Conservation (phyloP, 768 basidiomycete species). For the Mycena floridula region DNA sequence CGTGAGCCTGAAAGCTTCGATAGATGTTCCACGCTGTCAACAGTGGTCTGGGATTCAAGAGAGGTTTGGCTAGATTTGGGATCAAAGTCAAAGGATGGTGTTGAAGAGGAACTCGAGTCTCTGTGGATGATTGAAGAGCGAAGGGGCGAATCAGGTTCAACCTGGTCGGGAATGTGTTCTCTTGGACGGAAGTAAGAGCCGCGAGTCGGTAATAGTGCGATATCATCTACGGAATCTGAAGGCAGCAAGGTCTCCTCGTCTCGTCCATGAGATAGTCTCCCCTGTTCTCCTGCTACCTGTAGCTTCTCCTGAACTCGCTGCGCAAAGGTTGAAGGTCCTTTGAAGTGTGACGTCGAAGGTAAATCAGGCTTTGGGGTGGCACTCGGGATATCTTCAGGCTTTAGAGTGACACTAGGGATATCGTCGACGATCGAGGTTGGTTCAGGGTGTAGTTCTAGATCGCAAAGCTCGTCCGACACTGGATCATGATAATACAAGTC, state of each 20-base stretch:
- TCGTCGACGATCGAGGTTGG: not conserved
- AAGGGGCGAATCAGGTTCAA: not conserved
- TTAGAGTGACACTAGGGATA: not conserved
- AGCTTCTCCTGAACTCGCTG: constrained; percentile 38
- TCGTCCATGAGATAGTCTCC: not conserved
- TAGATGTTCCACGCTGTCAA: too few relatives aligned
- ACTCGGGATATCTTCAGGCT: too few relatives aligned
- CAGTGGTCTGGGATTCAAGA: too few relatives aligned
- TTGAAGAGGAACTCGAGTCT: too few relatives aligned
- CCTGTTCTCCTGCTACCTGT: constrained; percentile 11
- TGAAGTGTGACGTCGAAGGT: constrained; percentile 14
- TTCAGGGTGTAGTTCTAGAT: constrained; percentile 15
- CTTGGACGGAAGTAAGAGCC: constrained; percentile 11
- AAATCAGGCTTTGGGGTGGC: too few relatives aligned
- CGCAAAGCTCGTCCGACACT: constrained; percentile 9
- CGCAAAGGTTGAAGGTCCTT: constrained; percentile 34
- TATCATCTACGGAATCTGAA: not conserved
- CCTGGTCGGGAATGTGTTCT: constrained; percentile 8
- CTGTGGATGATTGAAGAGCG: too few relatives aligned
- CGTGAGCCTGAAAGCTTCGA: too few relatives aligned
- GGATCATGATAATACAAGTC: constrained; percentile 29
- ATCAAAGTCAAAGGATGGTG: too few relatives aligned
- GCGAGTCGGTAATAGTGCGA: not conserved
- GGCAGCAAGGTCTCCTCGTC: not conserved
- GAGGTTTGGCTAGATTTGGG: too few relatives aligned